Conservation (phyloP, 1,284 basidiomycete species). For the Ganoderma leucocontextum region DNA sequence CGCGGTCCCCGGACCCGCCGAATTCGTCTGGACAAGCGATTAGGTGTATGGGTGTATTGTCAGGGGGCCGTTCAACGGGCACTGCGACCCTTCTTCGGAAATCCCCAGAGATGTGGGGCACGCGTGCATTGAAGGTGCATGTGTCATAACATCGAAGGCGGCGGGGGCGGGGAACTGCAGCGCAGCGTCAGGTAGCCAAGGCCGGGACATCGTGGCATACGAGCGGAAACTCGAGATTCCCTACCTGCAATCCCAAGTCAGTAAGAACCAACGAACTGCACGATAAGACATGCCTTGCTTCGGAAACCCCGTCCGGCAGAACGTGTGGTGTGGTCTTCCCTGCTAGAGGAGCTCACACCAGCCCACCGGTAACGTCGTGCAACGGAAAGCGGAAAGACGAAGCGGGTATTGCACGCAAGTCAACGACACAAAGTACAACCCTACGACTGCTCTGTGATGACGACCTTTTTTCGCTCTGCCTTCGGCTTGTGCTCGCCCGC, state of each 20-base stretch:
- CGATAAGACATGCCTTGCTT: neutral
- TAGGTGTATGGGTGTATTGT: neutral
- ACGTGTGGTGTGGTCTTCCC: neutral
- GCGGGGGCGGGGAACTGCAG: neutral
- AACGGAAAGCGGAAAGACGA: neutral
- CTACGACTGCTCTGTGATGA: constrained; percentile 80
- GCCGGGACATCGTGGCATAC: neutral
- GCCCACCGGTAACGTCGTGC: neutral
- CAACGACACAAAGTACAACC: neutral
- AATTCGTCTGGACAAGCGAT: neutral
- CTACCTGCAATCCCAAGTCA: neutral
- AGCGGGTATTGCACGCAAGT: neutral
- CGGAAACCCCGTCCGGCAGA: neutral
- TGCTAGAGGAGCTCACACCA: neutral
- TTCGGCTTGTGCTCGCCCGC: constrained; percentile 90
- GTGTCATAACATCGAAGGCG: constrained; percentile 1
- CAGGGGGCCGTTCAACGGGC: neutral
- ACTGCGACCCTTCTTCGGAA: neutral
- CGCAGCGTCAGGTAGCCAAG: neutral
- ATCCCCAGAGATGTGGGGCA: constrained; percentile 1
- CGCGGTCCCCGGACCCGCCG: neutral
- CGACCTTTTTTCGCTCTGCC: constrained; percentile 89
- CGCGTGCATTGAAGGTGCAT: neutral
- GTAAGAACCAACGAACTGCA: neutral
- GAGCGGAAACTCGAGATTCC: neutral